Base-by-base conservation (phyloP, 345 rosid genomes). In the Hypericum perforatum region DNA sequence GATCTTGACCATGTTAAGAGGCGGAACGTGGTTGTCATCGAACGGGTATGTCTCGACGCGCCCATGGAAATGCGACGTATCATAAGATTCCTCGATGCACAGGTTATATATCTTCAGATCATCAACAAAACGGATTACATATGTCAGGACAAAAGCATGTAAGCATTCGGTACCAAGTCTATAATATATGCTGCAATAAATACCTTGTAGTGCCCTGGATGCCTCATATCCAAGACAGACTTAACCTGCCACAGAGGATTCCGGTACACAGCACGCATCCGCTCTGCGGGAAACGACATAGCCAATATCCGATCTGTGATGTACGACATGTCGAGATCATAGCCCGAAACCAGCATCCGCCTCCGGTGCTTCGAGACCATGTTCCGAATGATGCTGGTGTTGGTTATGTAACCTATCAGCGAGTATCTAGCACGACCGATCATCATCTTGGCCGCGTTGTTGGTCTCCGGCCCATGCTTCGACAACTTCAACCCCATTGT, bases 171-270 rank as follows among this genome's bases (percentile, higher is more conserved):
- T 43, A 39, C 41, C 8, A 45, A 45, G 1, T 11, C n/a, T n/a
- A 16, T 45, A 45, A 11, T 45, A 9, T 45, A 16, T 6, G 15
- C 5, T 11, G 8, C 7, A 46, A 16, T 32, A 91, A 46, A 16
- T 32, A 91, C 98, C 98, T 85, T 85, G 69, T 87, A 91, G 46
- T 91, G 89, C 11, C 63, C 82, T 9, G 56, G 56, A 61, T 91
- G 95, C 61, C 86, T 70, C 96, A 79, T 78, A 62, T 87, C 96
- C 45, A 91, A 78, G 48, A 87, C 98, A 16, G 89, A 78, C 72
- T 82, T 82, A 62, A 91, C 98, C 78, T 91, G 96, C 96, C 98
- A 91, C 11, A 91, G 75, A 52, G 98, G 98, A 63, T 91, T 91
- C 15, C 96, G 76, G 53, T 87, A 85, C 70, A 91, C 68, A 0